phyloP scores from a whole-genome alignment of 768 basidiomycete genomes.

The Trametes cinnabarina region DNA sequence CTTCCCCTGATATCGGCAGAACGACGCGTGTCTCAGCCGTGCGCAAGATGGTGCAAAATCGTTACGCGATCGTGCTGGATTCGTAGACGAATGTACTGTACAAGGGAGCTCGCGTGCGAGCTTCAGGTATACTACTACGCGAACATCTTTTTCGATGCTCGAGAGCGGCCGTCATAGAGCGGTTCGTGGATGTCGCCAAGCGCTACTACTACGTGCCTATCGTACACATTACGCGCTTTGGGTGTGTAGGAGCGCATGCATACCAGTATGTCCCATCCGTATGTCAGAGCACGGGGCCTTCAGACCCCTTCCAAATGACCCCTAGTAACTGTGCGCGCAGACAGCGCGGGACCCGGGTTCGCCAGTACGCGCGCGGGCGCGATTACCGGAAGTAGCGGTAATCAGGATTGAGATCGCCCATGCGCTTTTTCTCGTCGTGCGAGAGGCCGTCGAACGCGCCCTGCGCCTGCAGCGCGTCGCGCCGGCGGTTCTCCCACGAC shows the following conservation, averaged over 20 bases:
- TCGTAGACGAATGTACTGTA: conserved; percentile 1
- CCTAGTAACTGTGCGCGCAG: too few relatives aligned
- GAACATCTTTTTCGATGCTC: too few relatives aligned
- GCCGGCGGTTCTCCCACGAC: conserved; percentile 21
- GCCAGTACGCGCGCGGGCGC: too few relatives aligned
- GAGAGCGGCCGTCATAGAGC: background rate
- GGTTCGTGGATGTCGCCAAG: background rate
- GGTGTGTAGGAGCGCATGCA: background rate
- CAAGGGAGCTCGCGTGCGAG: background rate
- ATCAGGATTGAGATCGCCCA: conserved; percentile 28
- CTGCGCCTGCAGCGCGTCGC: conserved; percentile 13
- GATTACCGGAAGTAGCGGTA: conserved; percentile 26
- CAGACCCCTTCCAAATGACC: too few relatives aligned
- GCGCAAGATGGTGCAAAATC: background rate
- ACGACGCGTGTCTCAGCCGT: too few relatives aligned
- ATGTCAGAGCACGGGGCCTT: background rate
- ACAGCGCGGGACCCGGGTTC: too few relatives aligned
- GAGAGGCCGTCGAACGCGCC: conserved; percentile 14
- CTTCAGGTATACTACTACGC: conserved; percentile 1
- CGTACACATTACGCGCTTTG: conserved; percentile 13
- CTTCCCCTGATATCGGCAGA: too few relatives aligned
- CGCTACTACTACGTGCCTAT: background rate
- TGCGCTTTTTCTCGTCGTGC: conserved; percentile 19
- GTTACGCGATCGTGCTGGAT: background rate
- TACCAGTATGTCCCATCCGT: background rate